phyloP scores from a whole-genome alignment of 495 filamentous ascomycete genomes.

The Penicillium lividum region DNA sequence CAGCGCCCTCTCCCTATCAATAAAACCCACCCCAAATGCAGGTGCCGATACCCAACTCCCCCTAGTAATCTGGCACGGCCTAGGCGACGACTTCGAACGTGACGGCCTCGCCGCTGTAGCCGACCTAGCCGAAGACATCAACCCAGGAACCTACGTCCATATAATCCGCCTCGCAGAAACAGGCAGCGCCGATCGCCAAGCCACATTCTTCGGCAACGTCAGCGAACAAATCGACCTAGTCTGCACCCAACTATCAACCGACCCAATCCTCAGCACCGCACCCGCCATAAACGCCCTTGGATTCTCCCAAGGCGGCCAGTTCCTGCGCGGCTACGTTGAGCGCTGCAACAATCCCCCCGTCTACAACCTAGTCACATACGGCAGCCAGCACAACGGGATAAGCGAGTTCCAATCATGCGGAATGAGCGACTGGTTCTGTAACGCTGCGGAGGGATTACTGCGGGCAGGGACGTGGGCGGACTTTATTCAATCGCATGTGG shows the following conservation, averaged over 20 bases:
- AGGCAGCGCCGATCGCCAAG: conserved; percentile 65
- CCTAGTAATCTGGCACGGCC: conserved; percentile 91
- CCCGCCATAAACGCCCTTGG: conserved; percentile 87
- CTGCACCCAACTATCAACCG: conserved; percentile 73
- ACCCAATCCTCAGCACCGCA: conserved; percentile 78
- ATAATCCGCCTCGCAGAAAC: conserved; percentile 72
- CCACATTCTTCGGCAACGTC: conserved; percentile 89
- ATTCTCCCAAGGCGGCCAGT: conserved; percentile 95
- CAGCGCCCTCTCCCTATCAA: conserved; percentile 17
- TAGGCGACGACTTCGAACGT: conserved; percentile 67
- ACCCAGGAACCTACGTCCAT: conserved; percentile 85
- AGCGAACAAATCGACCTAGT: conserved; percentile 76
- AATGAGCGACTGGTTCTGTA: conserved; percentile 75
- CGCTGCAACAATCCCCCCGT: conserved; percentile 83
- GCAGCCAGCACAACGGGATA: conserved; percentile 94
- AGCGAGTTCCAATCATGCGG: conserved; percentile 70
- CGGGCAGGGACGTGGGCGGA: conserved; percentile 71
- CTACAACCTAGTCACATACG: conserved; percentile 84
- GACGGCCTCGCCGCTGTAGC: conserved; percentile 71
- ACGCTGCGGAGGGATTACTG: conserved; percentile 70
- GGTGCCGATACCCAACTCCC: conserved; percentile 60
- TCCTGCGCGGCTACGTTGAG: conserved; percentile 90
- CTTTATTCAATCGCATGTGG: conserved; percentile 73
- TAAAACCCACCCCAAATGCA: conserved; percentile 10
- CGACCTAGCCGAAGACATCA: conserved; percentile 63